Evolutionary conservation across 2,329 filamentous ascomycete genomes (phyloP), one percentile per base, ranked within the genome.

Genomic region (Trichoderma citrinoviride): DNA sequence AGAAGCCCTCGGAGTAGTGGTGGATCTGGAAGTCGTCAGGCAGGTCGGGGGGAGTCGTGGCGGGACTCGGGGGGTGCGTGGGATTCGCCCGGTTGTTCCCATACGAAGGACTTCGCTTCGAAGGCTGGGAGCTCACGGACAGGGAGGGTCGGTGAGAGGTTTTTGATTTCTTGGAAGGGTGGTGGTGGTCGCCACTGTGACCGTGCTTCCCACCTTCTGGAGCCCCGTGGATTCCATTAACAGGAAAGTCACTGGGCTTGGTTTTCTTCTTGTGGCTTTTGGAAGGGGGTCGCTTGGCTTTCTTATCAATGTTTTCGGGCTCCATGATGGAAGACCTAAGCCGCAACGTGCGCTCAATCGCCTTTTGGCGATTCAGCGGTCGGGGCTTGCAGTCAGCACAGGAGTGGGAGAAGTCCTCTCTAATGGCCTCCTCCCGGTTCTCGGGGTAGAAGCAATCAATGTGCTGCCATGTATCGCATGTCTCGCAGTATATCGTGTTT

Each of bases 401-500:
- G 64, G 89, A 92, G 80, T 99, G 94, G 64, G 91, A 83, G 72
- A 89, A 90, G 71, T 87, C 84, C 66, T 86, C 83, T 81, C 89
- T 78, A 76, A 93, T 79, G 79, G 90, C 84, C 82, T 91, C 83
- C 76, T 88, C 85, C 74, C 87, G 85, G 71, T 92, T 91, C 68
- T 86, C 77, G 23, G 86, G 86, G 76, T 98, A 98, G 79, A 96
- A 98, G 79, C 95, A 99, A 75, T 93, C 89, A 72, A 97, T 96
- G 78, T 99, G 95, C 79, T 99, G 95, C 95, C 95, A 99, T 56
- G 93, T 95, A 76, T 97, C 91, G 83, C 95, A 99, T 66, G 84
- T 87, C 76, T 98, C 95, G 83, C 95, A 99, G 78, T 93, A 92
- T 68, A 99, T 96, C 66, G 95, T 99, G 78, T 92, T 94, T 78